phyloP scores from a whole-genome alignment of 2,329 filamentous ascomycete species.

The Penicillium sumatraense region DNA sequence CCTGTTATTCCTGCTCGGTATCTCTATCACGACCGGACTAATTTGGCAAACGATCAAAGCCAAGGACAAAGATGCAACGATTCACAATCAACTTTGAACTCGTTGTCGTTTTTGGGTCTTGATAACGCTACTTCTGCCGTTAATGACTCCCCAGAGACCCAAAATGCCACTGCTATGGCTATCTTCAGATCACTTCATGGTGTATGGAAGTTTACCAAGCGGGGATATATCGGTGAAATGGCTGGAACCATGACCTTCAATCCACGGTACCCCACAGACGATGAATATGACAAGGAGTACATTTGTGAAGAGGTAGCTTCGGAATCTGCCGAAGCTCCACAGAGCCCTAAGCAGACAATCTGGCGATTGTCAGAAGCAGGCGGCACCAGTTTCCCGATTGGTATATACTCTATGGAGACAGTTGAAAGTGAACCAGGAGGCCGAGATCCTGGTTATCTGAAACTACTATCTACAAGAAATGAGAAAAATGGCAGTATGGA shows the following conservation, averaged over 20 bases:
- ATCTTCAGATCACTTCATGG: constrained; percentile 74
- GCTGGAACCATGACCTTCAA: constrained; percentile 68
- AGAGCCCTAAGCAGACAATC: constrained; percentile 9
- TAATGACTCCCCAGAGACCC: constrained; percentile 46
- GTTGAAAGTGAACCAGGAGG: not conserved
- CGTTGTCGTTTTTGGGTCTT: constrained; percentile 39
- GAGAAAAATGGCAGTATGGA: not conserved
- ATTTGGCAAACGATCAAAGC: constrained; percentile 13
- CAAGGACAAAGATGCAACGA: constrained; percentile 31
- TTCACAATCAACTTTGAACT: constrained; percentile 50
- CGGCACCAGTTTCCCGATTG: not conserved
- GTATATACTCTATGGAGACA: not conserved
- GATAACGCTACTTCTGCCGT: constrained; percentile 33
- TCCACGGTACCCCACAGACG: constrained; percentile 61
- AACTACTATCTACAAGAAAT: not conserved
- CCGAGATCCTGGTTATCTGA: not conserved
- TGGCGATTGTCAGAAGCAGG: constrained; percentile 18
- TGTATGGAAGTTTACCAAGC: constrained; percentile 65
- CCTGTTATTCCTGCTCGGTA: constrained; percentile 62
- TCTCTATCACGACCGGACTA: constrained; percentile 30
- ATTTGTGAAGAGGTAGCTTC: constrained; percentile 25
- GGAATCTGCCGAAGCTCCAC: not conserved
- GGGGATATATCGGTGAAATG: constrained; percentile 42
- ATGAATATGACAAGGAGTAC: constrained; percentile 40
- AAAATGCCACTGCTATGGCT: constrained; percentile 64